These are phyloP conservation scores for Protoeuglena noctilucae DNA, from an alignment of 139 green algal genomes.

Conservation along the genomic window DNA sequence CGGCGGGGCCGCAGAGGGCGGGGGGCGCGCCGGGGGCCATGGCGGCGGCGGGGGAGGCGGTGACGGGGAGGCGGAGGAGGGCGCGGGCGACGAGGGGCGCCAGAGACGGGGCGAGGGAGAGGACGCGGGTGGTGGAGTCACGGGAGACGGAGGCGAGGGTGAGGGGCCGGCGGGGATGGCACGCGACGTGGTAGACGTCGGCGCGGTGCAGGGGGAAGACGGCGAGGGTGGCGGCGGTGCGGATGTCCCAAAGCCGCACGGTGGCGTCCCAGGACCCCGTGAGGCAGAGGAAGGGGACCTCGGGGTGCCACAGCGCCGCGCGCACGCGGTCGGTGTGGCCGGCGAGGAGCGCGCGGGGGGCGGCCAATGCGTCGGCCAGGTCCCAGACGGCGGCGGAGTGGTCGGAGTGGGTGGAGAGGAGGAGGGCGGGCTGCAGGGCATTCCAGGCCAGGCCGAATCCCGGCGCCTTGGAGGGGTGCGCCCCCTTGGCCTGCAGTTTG, in stretches of 20 bases:
- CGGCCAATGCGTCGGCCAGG: conserved; percentile 3
- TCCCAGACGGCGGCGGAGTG: conserved; percentile 26
- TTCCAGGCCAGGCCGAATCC: conserved; percentile 25
- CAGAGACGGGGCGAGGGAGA: conserved; percentile 12
- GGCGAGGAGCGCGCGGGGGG: conserved; percentile 12
- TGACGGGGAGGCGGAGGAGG: not conserved
- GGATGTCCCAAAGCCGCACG: conserved; percentile 30
- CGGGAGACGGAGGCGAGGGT: conserved; percentile 18
- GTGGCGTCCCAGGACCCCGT: conserved; percentile 32
- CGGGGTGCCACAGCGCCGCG: conserved; percentile 28
- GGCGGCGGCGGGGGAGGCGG: not conserved
- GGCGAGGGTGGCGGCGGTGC: conserved; percentile 8
- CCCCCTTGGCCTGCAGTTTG: not conserved
- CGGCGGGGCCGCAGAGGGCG: not conserved
- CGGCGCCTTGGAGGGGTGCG: conserved; percentile 12
- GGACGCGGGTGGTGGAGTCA: conserved; percentile 33
- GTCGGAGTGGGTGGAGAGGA: conserved; percentile 26
- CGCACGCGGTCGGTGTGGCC: conserved; percentile 34
- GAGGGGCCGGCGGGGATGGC: conserved; percentile 24
- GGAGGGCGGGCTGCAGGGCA: conserved; percentile 16
- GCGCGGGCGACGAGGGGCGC: not conserved
- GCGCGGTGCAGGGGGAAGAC: conserved; percentile 20
- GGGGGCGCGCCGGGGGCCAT: not conserved
- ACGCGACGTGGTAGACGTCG: conserved; percentile 35
- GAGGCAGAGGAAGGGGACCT: conserved; percentile 25